Evolutionary conservation across 2,329 filamentous ascomycete species (phyloP), one percentile per base, ranked within the genome.

Genomic region (Claviceps arundinis): DNA sequence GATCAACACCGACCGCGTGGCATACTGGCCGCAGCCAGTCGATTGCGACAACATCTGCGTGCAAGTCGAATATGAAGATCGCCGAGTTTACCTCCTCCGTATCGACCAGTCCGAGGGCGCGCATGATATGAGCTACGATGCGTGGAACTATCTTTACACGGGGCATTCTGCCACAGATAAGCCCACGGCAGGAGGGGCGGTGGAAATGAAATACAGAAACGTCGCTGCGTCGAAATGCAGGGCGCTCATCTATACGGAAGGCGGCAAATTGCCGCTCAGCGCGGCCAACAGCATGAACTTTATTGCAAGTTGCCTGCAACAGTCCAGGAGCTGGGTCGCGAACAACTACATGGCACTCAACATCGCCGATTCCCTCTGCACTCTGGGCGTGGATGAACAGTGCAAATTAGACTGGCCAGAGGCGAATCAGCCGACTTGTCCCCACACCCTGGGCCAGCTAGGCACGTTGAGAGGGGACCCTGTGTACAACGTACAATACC

Each of bases 51-150:
- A 74, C 59, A 68, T 81, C 58, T 82, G 78, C 66, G 67, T 81
- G 54, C 70, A 72, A 51, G 66, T 82, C 51, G 68, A 65, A 45
- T 71, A 75, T 63, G 62, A 67, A 37, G 73, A 67, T 52, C 75
- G 77, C 47, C 67, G 66, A 24, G 67, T 84, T 54, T 72, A 80
- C 55, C 78, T 88, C 47, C 71, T 82, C 42, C 75, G 74, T 60
- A 65, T 82, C 58, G 79, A 82, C 65, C 68, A 72, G 56, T 81
- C 77, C 0, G 68, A 70, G 52, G 77, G 77, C 52, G 78, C 78
- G 34, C 63, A 80, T 64, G 79, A 82, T 61, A 70, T 82, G 61
- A 73, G 69, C 60, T 82, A 81, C 68, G 78, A 81, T 58, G 78
- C 78, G 22, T 82, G 77, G 76, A 80, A 80, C 65, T 78, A 77